Base-by-base conservation (phyloP, 768 basidiomycete species). In the Tricholomella constricta region DNA sequence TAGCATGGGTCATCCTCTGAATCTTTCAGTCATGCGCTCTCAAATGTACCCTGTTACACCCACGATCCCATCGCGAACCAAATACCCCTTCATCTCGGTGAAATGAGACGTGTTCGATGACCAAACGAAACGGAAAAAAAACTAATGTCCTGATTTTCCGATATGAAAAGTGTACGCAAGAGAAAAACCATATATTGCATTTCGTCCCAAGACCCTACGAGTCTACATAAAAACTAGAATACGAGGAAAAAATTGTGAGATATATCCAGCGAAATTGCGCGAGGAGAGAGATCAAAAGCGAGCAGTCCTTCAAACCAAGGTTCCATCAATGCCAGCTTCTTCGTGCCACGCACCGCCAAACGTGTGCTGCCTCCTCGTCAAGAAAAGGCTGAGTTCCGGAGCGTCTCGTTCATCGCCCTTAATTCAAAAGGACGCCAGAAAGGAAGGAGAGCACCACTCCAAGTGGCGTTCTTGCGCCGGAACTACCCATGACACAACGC, bases 281-380 rank as follows among this genome's bases (percentile, higher is more conserved):
- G 51, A 47, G 43, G 48, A 35, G 35, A 50, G 54, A 43, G 43
- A 44, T 31, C 19, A 52, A 37, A 49, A 46, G 36, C 19, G 25
- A 23, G 23, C 48, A 55, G 51, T 29, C 48, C 29, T 41, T 59
- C 50, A 53, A 61, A 54, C 44, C 44, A 56, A 57, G 54, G 51
- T 54, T 54, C 52, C 49, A 54, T 52, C 44, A 55, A 34, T 49
- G 31, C 43, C 46, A 48, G 32, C 56, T 50, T 45, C 50, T 52
- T 38, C 42, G 40, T 45, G 45, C 40, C 43, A 40, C 43, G 37
- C n/a, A n/a, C n/a, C n/a, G n/a, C 50, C 45, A 45, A 57, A 35
- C 37, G 36, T 51, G 48, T 38, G 25, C 19, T 19, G 35, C 43
- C 55, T 27, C 52, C 26, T 59, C 60, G 45, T 59, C 57, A 19